Conservation (phyloP, 768 basidiomycete genomes). For the Cystobasidium ongulense region DNA sequence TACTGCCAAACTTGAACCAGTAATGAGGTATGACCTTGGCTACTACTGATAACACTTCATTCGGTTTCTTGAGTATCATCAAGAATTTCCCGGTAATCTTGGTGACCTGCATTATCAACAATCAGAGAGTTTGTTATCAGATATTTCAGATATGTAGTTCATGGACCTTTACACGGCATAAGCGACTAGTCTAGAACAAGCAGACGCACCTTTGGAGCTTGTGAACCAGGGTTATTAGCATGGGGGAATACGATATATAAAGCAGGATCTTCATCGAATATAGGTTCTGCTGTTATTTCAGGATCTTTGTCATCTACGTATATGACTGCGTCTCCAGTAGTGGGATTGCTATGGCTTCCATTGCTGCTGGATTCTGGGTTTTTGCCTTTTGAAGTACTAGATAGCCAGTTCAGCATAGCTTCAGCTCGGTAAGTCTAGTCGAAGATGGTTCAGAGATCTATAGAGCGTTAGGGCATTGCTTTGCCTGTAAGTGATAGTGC, state of each 20-base stretch:
- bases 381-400: too few relatives aligned
- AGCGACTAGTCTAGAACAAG: neutral
- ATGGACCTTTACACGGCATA: too few relatives aligned
- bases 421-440: too few relatives aligned
- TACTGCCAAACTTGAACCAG: neutral
- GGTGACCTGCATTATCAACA: neutral
- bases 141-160: neutral
- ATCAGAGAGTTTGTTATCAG: neutral
- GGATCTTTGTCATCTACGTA: neutral
- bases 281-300: neutral
- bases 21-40: neutral
- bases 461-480: too few relatives aligned
- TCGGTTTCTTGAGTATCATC: neutral
- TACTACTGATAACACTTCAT: neutral
- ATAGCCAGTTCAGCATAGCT: too few relatives aligned
- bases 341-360: neutral
- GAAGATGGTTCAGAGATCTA: too few relatives aligned
- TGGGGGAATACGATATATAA: slow-evolving; percentile 6
- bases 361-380: too few relatives aligned
- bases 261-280: slow-evolving; percentile 13
- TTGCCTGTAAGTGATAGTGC: too few relatives aligned
- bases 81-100: neutral
- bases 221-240: neutral
- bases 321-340: neutral
- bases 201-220: slow-evolving; percentile 12